Evolutionary conservation across 768 basidiomycete genomes (phyloP), one percentile per base, ranked within the genome.

Genomic region (Tulasnella sp.): DNA sequence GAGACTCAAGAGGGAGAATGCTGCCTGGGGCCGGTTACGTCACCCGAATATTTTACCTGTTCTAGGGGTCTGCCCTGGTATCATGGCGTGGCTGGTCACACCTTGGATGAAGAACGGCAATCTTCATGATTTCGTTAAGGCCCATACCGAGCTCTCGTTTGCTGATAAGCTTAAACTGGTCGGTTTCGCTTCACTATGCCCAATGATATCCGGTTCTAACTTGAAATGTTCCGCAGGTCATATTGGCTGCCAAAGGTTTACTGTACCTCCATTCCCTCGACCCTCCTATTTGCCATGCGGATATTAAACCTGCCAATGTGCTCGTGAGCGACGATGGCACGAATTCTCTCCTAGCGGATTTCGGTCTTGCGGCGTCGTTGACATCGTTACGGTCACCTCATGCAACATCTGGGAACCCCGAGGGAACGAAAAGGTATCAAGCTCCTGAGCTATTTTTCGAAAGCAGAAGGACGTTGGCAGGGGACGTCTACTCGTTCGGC

Each of bases 41-140:
- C 74, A 75, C 27, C 39, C 36, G 1, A 75, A 75, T 31, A 75
- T 75, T 48, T 31, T 48, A 18, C 74, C 74, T 16, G 42, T 75
- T n/a, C 24, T 75, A 7, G 74, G 74, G 16, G 40, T 44, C 10
- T 48, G 74, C 24, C 48, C 74, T 2, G 74, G 74, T 24, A 31
- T 9, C 3, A 34, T 7, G 5, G 7, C 74, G 14, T 21, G 42
- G 31, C 27, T 75, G 6, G 48, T 75, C 40, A 75, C 74, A 21
- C 74, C 74, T 3, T 75, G 31, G 42, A 44, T 44, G 31, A 46
- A 75, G 40, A 75, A 75, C 27, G 74, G 74, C 10, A 75, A 44
- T 46, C 21, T 75, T 7, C 16, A 18, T 21, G 27, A 52, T 36
- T 71, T 39, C 36, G 42, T 73, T n/a, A 56, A 24, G 8, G 2